Percentiles rank a stretch among this genome's conserved stretches.
phyloP scores from a whole-genome alignment of 306 rosid species.

The Vicia sativa region DNA sequence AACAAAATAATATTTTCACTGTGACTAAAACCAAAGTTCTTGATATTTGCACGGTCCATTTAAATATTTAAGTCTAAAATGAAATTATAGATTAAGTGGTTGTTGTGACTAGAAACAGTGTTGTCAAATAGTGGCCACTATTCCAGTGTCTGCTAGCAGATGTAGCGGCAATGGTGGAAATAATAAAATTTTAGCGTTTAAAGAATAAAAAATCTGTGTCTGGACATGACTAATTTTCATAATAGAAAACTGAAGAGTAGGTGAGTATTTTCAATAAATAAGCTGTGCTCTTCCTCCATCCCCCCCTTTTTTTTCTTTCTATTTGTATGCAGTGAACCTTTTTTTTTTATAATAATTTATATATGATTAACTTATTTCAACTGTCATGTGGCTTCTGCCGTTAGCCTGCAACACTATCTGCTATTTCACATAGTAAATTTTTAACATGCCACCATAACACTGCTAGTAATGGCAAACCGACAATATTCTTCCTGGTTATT shows the following conservation, averaged over 20 bases:
- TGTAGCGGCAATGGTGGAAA: neutral
- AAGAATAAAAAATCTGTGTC: neutral
- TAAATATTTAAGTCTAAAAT: neutral
- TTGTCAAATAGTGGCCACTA: neutral
- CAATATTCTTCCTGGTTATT: conserved; percentile 38
- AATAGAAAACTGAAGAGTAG: neutral
- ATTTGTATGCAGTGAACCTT: neutral
- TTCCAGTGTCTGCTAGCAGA: neutral
- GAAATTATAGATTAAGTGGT: conserved; percentile 8
- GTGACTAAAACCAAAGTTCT: too few species aligned
- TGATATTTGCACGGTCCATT: too few species aligned
- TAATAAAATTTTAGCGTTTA: neutral
- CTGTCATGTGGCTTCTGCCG: too few species aligned
- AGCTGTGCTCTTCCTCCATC: neutral
- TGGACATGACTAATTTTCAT: neutral
- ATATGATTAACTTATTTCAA: neutral
- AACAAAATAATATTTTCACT: too few species aligned
- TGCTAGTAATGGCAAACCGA: conserved; percentile 14
- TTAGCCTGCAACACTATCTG: neutral
- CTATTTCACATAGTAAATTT: neutral
- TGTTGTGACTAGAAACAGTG: too few species aligned
- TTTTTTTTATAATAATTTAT: neutral
- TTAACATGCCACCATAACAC: neutral
- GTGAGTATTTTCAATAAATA: conserved; percentile 6
- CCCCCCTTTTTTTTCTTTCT: neutral